Conservation (phyloP, 805 yeast species). For the Wickerhamiella hasegawae region DNA sequence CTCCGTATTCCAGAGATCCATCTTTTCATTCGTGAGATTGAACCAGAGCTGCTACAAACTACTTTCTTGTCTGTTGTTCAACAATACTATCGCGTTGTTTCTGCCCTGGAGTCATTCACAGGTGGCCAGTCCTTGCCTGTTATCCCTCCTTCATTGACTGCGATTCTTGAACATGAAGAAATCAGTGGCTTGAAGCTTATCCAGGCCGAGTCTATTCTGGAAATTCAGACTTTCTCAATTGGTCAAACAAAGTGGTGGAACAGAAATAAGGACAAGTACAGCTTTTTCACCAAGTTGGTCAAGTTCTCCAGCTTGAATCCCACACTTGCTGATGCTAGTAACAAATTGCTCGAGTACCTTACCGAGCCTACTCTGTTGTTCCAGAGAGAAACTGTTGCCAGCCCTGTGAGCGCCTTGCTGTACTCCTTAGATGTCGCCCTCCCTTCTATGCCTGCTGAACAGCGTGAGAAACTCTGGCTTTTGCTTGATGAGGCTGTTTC, state of each 20-base stretch:
- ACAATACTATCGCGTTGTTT: conserved; percentile 2
- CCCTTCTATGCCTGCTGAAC: conserved; percentile 4
- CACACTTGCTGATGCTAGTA: conserved; percentile 28
- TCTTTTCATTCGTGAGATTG: conserved; percentile 6
- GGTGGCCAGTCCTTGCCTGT: background rate
- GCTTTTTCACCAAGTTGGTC: conserved; percentile 53
- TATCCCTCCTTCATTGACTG: conserved; percentile 2
- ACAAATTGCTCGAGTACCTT: conserved; percentile 33
- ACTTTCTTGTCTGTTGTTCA: conserved; percentile 5
- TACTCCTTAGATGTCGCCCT: conserved; percentile 27
- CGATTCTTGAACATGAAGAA: conserved; percentile 6
- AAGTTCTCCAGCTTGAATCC: conserved; percentile 29
- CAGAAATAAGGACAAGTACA: conserved; percentile 27
- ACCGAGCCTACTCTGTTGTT: conserved; percentile 39
- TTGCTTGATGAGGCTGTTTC: conserved; percentile 63
- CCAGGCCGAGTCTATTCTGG: conserved; percentile 31
- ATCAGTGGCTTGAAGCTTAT: conserved; percentile 14
- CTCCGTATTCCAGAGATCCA: conserved; percentile 22
- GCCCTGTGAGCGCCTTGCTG: conserved; percentile 38
- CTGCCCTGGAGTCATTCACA: background rate
- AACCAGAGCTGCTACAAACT: conserved; percentile 9
- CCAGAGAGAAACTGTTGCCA: conserved; percentile 28
- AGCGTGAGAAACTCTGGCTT: conserved; percentile 33
- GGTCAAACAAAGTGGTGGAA: conserved; percentile 71
- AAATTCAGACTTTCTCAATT: conserved; percentile 37